Conservation (phyloP, 179 eudicot species). For the Silene coronaria region DNA sequence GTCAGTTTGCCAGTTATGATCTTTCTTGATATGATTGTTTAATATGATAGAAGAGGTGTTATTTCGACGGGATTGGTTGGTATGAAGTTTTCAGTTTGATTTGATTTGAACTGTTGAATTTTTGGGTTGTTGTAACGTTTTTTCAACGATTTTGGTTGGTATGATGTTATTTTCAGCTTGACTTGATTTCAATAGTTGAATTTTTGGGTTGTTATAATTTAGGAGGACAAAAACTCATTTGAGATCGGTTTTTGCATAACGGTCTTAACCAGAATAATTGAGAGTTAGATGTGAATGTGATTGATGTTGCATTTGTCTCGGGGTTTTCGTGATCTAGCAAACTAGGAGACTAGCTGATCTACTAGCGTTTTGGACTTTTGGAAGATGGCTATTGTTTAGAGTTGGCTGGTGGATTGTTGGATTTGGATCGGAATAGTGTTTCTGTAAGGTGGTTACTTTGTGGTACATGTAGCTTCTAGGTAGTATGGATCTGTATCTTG, state of each 20-base stretch:
- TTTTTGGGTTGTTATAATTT: background rate
- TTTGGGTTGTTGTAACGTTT: background rate
- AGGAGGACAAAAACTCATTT: background rate
- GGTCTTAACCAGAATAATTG: background rate
- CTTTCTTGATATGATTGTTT: background rate
- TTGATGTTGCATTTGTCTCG: background rate
- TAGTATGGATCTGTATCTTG: background rate
- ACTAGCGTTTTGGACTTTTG: background rate
- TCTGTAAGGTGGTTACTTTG: background rate
- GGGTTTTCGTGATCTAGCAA: background rate
- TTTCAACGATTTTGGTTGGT: background rate
- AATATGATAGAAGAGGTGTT: background rate
- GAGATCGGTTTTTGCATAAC: background rate
- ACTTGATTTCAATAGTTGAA: background rate
- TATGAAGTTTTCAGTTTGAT: background rate
- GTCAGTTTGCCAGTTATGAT: background rate
- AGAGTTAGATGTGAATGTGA: background rate
- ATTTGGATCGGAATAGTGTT: background rate
- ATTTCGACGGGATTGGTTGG: background rate
- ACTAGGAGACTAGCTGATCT: background rate
- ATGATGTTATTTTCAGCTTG: slow-evolving; percentile 11
- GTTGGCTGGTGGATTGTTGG: background rate
- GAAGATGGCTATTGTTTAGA: background rate
- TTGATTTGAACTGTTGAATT: background rate
- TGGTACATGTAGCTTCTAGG: no score